Percentiles rank a stretch among this genome's conserved stretches.
Conservation (phyloP, 805 yeast species). For the Saccharomyces paradoxus region DNA sequence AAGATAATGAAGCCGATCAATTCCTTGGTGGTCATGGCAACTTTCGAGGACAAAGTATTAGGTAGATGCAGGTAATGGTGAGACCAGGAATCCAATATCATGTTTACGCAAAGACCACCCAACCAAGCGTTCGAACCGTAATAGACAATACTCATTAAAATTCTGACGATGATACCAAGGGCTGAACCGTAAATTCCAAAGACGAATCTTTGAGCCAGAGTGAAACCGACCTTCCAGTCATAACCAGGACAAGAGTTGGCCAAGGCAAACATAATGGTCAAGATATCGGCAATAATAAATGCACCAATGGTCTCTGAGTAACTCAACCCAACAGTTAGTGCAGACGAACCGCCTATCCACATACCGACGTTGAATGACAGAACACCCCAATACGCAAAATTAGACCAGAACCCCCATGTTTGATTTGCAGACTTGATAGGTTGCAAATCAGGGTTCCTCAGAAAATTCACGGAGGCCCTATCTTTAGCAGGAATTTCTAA, state of each 20-base stretch:
- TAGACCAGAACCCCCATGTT: constrained; percentile 36
- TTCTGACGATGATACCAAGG: constrained; percentile 36
- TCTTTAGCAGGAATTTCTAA: constrained; percentile 30
- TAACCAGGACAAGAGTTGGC: constrained; percentile 43
- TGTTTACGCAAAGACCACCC: constrained; percentile 36
- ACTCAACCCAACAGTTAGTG: constrained; percentile 38
- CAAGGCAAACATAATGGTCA: constrained; percentile 40
- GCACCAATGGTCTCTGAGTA: constrained; percentile 41
- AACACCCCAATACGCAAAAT: constrained; percentile 39
- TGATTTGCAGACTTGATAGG: constrained; percentile 24
- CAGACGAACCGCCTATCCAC: constrained; percentile 39
- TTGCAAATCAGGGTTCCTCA: constrained; percentile 31
- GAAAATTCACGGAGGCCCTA: constrained; percentile 24
- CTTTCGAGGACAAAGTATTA: constrained; percentile 28
- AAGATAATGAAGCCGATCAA: constrained; percentile 35
- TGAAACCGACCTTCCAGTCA: constrained; percentile 43
- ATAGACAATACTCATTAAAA: constrained; percentile 40
- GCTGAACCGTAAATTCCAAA: constrained; percentile 41
- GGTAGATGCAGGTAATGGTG: constrained; percentile 30
- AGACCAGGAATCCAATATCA: constrained; percentile 36
- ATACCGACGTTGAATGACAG: constrained; percentile 39
- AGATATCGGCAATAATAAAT: constrained; percentile 38
- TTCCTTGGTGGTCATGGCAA: constrained; percentile 33
- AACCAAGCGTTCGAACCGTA: constrained; percentile 41
- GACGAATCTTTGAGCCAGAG: constrained; percentile 38